These are phyloP conservation scores for Aspergillus ustus DNA, from an alignment of 2,329 filamentous ascomycete genomes.

Conservation along the genomic window DNA sequence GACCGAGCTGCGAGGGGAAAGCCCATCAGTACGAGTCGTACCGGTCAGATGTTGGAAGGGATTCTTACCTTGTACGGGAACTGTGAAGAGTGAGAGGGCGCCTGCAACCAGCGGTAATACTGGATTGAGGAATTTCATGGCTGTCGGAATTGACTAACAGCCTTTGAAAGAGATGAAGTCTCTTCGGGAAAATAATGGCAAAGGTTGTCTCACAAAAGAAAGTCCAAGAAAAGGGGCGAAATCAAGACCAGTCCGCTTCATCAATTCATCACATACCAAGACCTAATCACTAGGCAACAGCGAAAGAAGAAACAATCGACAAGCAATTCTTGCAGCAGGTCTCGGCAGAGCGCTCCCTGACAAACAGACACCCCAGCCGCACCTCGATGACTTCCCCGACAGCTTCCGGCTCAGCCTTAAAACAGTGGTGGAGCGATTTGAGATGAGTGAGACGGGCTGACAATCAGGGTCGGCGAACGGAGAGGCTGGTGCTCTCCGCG, in stretches of 20 bases:
- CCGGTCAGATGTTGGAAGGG: background rate
- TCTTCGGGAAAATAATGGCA: slow-evolving; percentile 12
- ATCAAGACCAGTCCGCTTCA: slow-evolving; percentile 8
- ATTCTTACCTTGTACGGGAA: slow-evolving; percentile 22
- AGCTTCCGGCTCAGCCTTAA: slow-evolving; percentile 12
- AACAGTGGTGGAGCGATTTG: slow-evolving; percentile 1
- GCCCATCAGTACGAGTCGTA: slow-evolving; percentile 1
- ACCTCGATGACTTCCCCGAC: slow-evolving; percentile 6
- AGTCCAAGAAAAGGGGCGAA: slow-evolving; percentile 12
- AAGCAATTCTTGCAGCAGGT: background rate
- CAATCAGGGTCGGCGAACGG: background rate
- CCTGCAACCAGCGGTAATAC: slow-evolving; percentile 33
- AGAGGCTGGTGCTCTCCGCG: background rate
- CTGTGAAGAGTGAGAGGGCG: slow-evolving; percentile 30
- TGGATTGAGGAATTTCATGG: slow-evolving; percentile 33
- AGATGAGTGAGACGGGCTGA: background rate
- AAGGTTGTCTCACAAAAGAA: slow-evolving; percentile 11
- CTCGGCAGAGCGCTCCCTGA: slow-evolving; percentile 1
- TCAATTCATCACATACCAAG: slow-evolving; percentile 13
- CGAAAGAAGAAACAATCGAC: slow-evolving; percentile 16
- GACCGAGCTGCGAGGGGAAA: slow-evolving; percentile 64
- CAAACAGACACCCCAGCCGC: background rate
- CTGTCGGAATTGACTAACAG: slow-evolving; percentile 16
- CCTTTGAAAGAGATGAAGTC: slow-evolving; percentile 10
- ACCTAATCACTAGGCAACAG: slow-evolving; percentile 25